Conservation (phyloP, 345 rosid genomes). For the Pistacia vera region DNA sequence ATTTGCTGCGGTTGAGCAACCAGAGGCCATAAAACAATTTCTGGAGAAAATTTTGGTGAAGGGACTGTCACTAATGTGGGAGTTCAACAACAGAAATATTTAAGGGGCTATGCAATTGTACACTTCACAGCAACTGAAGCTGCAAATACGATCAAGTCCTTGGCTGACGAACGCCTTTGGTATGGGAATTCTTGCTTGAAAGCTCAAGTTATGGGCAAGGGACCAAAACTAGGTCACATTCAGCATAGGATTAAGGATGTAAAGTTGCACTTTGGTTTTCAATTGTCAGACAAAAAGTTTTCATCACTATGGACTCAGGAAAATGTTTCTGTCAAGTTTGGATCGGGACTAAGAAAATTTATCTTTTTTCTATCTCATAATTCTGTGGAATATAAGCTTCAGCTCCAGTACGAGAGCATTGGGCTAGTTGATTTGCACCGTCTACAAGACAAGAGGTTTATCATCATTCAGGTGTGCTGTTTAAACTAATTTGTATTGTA, state of each 20-base stretch:
- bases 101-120: slow-evolving; percentile 29
- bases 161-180: slow-evolving; percentile 20
- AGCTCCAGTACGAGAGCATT: slow-evolving; percentile 38
- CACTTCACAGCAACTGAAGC: slow-evolving; percentile 21
- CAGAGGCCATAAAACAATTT: slow-evolving; percentile 20
- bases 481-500: neutral
- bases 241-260: slow-evolving; percentile 14
- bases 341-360: slow-evolving; percentile 19
- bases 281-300: slow-evolving; percentile 20
- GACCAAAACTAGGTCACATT: slow-evolving; percentile 6
- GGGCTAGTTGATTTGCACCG: slow-evolving; percentile 30
- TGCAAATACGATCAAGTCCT: neutral
- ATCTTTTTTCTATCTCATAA: slow-evolving; percentile 23
- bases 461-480: slow-evolving; percentile 38
- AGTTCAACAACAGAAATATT: slow-evolving; percentile 6
- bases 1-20: slow-evolving; percentile 14
- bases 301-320: slow-evolving; percentile 30
- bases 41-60: slow-evolving; percentile 23
- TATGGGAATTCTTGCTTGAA: slow-evolving; percentile 25
- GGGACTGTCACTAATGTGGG: slow-evolving; percentile 18
- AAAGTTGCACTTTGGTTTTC: slow-evolving; percentile 37
- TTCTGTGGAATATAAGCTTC: slow-evolving; percentile 30
- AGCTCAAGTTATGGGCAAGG: neutral
- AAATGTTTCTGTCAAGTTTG: slow-evolving; percentile 27
- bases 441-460: slow-evolving; percentile 16